phyloP scores from a whole-genome alignment of 768 basidiomycete species.

The Auricularia sp. region DNA sequence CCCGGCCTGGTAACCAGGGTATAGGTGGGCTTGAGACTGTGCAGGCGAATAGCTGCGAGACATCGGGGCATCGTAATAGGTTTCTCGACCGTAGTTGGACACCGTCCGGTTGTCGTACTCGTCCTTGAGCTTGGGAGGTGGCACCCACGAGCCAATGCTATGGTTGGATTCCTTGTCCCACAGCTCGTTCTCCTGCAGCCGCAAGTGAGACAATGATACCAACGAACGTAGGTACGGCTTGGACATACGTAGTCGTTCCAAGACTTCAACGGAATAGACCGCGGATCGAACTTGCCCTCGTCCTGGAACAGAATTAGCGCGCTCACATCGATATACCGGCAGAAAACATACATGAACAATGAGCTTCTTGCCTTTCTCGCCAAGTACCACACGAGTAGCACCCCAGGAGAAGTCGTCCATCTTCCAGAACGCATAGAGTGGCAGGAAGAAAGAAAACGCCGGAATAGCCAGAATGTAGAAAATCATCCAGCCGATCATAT shows the following conservation, averaged over 20 bases:
- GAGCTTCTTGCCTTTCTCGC: constrained; percentile 92
- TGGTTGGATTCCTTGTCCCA: constrained; percentile 98
- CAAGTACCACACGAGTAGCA: constrained; percentile 82
- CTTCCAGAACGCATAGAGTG: constrained; percentile 91
- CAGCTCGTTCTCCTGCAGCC: constrained; percentile 74
- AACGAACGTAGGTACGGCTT: background rate
- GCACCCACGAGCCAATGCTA: constrained; percentile 88
- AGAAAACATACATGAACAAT: constrained; percentile 70
- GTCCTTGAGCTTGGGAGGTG: constrained; percentile 59
- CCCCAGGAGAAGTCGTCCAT: constrained; percentile 99
- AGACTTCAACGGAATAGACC: constrained; percentile 86
- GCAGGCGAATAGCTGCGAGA: constrained; percentile 57
- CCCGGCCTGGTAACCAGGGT: constrained; percentile 69
- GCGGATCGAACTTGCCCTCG: constrained; percentile 94
- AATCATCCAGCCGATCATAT: constrained; percentile 96
- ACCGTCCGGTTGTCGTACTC: constrained; percentile 73
- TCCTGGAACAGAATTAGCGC: constrained; percentile 44
- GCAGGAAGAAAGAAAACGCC: constrained; percentile 85
- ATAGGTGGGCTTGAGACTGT: constrained; percentile 56
- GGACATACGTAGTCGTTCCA: constrained; percentile 87
- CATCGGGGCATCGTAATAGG: constrained; percentile 63
- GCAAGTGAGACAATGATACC: background rate
- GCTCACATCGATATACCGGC: background rate
- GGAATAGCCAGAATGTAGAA: constrained; percentile 96
- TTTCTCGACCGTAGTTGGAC: constrained; percentile 81